phyloP scores from a whole-genome alignment of 1,284 basidiomycete genomes.

The Xerocomus minutiporus region DNA sequence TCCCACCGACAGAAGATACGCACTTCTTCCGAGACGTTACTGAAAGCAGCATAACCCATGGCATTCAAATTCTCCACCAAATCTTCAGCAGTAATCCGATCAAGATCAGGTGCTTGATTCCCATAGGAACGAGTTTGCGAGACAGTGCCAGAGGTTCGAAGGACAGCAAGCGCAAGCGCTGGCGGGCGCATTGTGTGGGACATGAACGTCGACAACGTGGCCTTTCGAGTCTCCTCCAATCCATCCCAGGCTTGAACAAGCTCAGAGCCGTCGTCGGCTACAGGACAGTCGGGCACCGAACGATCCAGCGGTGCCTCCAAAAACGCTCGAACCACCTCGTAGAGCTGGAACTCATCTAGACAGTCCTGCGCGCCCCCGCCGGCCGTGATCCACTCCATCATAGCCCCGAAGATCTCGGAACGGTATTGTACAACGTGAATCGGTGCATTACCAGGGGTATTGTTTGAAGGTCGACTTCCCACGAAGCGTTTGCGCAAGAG shows the following conservation, averaged over 20 bases:
- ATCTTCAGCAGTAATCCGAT: constrained; percentile 60
- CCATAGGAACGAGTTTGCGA: constrained; percentile 41
- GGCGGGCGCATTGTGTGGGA: constrained; percentile 61
- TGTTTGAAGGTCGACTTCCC: constrained; percentile 40
- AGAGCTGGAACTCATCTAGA: constrained; percentile 64
- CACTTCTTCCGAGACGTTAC: constrained; percentile 72
- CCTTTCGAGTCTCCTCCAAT: constrained; percentile 42
- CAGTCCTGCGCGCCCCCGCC: constrained; percentile 74
- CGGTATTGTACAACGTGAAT: constrained; percentile 43
- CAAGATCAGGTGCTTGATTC: constrained; percentile 60
- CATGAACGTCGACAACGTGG: constrained; percentile 46
- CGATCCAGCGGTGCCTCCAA: constrained; percentile 48
- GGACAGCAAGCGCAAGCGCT: constrained; percentile 26
- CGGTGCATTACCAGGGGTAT: constrained; percentile 34
- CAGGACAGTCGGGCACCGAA: constrained; percentile 38
- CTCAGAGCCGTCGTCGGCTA: constrained; percentile 35
- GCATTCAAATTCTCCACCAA: constrained; percentile 70
- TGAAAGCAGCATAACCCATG: constrained; percentile 67
- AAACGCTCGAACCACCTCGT: constrained; percentile 53
- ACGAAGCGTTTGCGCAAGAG: constrained; percentile 70
- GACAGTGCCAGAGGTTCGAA: constrained; percentile 24
- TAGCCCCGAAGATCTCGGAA: constrained; percentile 56
- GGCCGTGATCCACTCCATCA: constrained; percentile 64
- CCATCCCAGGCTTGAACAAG: constrained; percentile 46
- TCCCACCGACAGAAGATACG: constrained; percentile 1